Conservation (phyloP, 495 filamentous ascomycete genomes). For the Penicillium alfredii region DNA sequence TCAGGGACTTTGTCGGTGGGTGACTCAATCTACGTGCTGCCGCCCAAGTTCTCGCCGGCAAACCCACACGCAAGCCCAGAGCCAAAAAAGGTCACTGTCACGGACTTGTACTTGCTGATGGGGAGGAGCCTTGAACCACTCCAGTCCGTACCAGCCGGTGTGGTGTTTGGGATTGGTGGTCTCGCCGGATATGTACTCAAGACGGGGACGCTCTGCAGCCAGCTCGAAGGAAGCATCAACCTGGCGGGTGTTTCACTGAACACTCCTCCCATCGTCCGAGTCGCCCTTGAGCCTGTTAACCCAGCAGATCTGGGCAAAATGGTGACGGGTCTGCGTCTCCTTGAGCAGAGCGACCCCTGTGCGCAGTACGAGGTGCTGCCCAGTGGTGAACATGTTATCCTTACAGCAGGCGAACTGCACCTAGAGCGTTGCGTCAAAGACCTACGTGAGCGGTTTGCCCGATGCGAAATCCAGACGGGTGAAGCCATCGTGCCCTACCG, state of each 20-base stretch:
- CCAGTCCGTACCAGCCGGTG: constrained; percentile 79
- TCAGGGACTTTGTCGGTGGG: constrained; percentile 87
- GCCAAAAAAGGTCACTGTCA: constrained; percentile 77
- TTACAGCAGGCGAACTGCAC: constrained; percentile 92
- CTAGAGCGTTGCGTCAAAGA: constrained; percentile 93
- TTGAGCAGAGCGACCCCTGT: constrained; percentile 93
- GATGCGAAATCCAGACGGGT: constrained; percentile 90
- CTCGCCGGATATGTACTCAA: constrained; percentile 90
- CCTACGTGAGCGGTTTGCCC: constrained; percentile 85
- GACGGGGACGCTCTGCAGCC: constrained; percentile 87
- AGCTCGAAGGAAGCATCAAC: constrained; percentile 84
- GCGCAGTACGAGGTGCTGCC: constrained; percentile 90
- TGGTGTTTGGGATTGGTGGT: constrained; percentile 93
- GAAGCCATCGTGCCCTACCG: constrained; percentile 94
- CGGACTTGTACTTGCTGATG: constrained; percentile 93
- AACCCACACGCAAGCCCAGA: constrained; percentile 69
- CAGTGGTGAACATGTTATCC: constrained; percentile 90
- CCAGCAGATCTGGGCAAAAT: constrained; percentile 88
- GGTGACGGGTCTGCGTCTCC: constrained; percentile 78
- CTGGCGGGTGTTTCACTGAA: constrained; percentile 77
- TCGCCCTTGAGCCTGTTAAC: constrained; percentile 84
- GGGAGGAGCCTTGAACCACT: constrained; percentile 81
- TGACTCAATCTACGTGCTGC: constrained; percentile 82
- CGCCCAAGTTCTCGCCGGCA: constrained; percentile 84
- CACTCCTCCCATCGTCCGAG: constrained; percentile 85